These are phyloP conservation scores for Pichia sp. DNA, from an alignment of 1,139 yeast genomes.

Conservation along the genomic window DNA sequence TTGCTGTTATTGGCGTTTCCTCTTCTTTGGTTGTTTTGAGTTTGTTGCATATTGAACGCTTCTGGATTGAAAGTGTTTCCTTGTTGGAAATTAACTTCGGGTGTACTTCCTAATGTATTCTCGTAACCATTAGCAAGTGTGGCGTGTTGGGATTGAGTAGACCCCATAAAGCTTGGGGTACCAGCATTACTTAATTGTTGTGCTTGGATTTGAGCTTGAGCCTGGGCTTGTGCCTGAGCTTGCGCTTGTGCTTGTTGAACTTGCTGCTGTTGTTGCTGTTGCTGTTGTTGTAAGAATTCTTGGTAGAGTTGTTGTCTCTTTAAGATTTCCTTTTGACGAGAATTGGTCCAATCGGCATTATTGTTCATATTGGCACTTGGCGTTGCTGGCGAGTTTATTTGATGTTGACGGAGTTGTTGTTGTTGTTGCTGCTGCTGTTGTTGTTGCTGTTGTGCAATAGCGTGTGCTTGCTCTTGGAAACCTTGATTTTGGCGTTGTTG, in stretches of 20 bases:
- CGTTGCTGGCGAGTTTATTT: background rate
- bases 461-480: constrained; percentile 24
- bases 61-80: background rate
- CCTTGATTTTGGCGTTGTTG: constrained; percentile 19
- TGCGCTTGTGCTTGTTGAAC: constrained; percentile 8
- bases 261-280: constrained; percentile 10
- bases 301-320: constrained; percentile 13
- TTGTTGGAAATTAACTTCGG: constrained; percentile 2
- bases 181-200: background rate
- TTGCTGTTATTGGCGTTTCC: constrained; percentile 1
- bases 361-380: background rate
- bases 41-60: background rate
- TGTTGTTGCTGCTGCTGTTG: constrained; percentile 17
- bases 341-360: constrained; percentile 3
- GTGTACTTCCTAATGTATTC: background rate
- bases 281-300: constrained; percentile 9
- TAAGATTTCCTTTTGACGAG: constrained; percentile 5
- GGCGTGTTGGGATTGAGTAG: constrained; percentile 1
- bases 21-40: constrained; percentile 1
- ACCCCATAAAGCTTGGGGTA: background rate
- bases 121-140: background rate
- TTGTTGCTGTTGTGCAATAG: constrained; percentile 7
- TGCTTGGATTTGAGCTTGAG: constrained; percentile 1
- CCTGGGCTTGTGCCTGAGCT: constrained; percentile 3
- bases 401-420: constrained; percentile 14